phyloP scores from a whole-genome alignment of 805 yeast species.

The Ogataea populi-albae region DNA sequence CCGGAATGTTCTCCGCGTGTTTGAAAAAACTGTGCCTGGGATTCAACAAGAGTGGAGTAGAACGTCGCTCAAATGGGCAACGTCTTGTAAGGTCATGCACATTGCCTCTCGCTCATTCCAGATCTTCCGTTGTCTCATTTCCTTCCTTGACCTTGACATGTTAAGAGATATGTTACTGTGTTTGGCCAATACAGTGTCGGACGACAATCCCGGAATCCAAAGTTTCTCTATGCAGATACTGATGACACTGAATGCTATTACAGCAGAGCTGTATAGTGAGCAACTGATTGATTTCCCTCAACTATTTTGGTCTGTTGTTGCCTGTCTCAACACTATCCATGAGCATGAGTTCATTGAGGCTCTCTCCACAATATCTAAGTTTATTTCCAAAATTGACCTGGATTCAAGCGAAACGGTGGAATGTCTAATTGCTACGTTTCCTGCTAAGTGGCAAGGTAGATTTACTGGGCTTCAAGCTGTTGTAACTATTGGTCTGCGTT shows the following conservation, averaged over 20 bases:
- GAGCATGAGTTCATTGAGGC: conserved; percentile 93
- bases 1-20: conserved; percentile 57
- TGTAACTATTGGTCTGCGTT: conserved; percentile 78
- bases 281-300: conserved; percentile 87
- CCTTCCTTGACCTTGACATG: conserved; percentile 82
- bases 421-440: conserved; percentile 81
- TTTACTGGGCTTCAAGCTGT: conserved; percentile 85
- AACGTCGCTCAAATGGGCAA: conserved; percentile 87
- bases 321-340: conserved; percentile 83
- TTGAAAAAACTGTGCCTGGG: conserved; percentile 42
- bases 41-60: conserved; percentile 84
- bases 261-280: conserved; percentile 77
- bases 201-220: conserved; percentile 84
- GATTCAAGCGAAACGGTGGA: conserved; percentile 83
- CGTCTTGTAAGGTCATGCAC: conserved; percentile 95
- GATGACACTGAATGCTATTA: conserved; percentile 91
- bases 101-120: conserved; percentile 97
- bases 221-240: conserved; percentile 96
- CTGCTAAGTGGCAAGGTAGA: conserved; percentile 93
- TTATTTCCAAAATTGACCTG: conserved; percentile 81
- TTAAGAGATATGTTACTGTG: conserved; percentile 91
- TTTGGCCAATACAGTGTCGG: conserved; percentile 88
- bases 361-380: conserved; percentile 74
- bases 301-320: conserved; percentile 92
- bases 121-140: conserved; percentile 78